phyloP scores from a whole-genome alignment of 2,329 filamentous ascomycete genomes.

The Lecanicillium sp. region DNA sequence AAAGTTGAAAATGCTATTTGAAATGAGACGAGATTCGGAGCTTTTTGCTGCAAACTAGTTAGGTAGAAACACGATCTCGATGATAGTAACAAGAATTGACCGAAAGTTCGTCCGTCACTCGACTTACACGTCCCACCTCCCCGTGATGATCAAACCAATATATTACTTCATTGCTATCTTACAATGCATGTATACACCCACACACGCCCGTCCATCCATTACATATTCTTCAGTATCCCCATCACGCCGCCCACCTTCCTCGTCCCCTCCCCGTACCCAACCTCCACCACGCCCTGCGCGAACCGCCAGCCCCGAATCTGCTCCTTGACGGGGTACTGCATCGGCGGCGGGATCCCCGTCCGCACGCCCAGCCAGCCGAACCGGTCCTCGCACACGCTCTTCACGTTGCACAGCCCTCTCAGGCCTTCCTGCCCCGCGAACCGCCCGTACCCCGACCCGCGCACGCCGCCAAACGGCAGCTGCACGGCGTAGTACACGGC shows the following conservation, averaged over 20 bases:
- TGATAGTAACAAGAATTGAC: too few relatives aligned
- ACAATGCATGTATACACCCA: too few relatives aligned
- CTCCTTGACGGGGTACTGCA: conserved; percentile 73
- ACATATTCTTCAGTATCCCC: conserved; percentile 39
- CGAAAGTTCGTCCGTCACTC: too few relatives aligned
- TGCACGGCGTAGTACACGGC: conserved; percentile 89
- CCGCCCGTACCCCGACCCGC: conserved; percentile 83
- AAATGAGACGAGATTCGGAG: too few relatives aligned
- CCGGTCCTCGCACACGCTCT: conserved; percentile 77
- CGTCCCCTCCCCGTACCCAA: conserved; percentile 47
- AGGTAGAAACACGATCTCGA: too few relatives aligned
- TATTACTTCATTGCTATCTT: conserved; percentile 4
- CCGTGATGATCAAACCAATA: neutral
- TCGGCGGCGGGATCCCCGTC: conserved; percentile 72
- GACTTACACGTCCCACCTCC: too few relatives aligned
- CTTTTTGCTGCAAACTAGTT: too few relatives aligned
- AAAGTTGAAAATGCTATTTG: too few relatives aligned
- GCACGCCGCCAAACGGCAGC: conserved; percentile 87
- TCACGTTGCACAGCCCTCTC: conserved; percentile 76
- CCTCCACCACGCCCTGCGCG: conserved; percentile 52
- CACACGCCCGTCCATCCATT: conserved; percentile 8
- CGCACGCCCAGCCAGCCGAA: conserved; percentile 54
- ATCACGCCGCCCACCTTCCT: conserved; percentile 36
- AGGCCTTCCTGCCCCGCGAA: conserved; percentile 91
- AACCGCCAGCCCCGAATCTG: conserved; percentile 61